phyloP scores from a whole-genome alignment of 139 green algal species.

The Yamagishiella unicocca region DNA sequence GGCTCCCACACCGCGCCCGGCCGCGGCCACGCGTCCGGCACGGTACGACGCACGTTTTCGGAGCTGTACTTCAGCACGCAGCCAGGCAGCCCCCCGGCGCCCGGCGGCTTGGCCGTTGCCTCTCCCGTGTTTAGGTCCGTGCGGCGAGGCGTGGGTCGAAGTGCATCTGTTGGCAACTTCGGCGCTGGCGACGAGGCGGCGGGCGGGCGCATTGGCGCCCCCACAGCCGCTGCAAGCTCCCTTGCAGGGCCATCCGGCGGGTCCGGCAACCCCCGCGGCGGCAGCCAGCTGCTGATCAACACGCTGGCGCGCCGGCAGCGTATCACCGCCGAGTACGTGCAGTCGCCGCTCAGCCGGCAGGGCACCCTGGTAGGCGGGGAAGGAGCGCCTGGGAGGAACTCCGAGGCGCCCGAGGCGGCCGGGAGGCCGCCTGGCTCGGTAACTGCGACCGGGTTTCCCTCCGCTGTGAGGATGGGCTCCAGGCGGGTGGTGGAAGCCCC shows the following conservation, averaged over 20 bases:
- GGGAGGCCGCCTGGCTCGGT: too few species aligned
- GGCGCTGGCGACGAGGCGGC: neutral
- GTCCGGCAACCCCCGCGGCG: neutral
- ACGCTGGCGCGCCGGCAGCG: slow-evolving; percentile 5
- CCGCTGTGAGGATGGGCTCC: too few species aligned
- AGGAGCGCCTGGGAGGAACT: neutral
- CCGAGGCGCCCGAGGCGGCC: too few species aligned
- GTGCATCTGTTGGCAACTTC: slow-evolving; percentile 9
- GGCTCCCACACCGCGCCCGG: too few species aligned
- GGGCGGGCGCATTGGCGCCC: neutral
- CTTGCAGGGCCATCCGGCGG: neutral
- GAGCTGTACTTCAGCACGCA: neutral
- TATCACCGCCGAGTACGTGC: neutral
- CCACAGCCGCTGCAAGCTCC: too few species aligned
- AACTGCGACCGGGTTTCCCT: too few species aligned
- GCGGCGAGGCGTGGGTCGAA: slow-evolving; percentile 16
- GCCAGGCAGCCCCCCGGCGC: too few species aligned
- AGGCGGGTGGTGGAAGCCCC: too few species aligned
- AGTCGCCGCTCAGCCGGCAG: slow-evolving; percentile 30
- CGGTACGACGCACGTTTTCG: neutral
- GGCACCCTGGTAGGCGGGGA: neutral
- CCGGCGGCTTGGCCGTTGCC: neutral
- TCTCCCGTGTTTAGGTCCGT: neutral
- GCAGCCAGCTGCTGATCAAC: neutral
- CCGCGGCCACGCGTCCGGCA: too few species aligned